Base-by-base conservation (phyloP, 176 grass and related monocot genomes). In the Chloris gayana region DNA sequence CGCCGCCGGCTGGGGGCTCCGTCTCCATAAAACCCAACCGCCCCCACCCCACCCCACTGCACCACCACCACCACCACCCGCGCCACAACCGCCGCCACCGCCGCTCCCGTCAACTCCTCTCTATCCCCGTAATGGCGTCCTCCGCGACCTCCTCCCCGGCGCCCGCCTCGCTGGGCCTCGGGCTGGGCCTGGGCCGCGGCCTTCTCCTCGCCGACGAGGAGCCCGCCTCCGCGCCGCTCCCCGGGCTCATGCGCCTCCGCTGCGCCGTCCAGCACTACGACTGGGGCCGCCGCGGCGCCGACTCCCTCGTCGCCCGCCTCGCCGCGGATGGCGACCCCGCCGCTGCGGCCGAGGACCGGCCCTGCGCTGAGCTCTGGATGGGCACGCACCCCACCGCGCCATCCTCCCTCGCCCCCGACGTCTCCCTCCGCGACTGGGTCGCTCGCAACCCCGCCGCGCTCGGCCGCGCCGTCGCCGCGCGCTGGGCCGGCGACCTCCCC, bases 341-440 rank as follows among this genome's bases (percentile, higher is more conserved):
- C 22, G 83, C 75, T 31, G 34, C 34, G 34, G 3, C 5, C 3
- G 73, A 37, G 8, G 72, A 10, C 6, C 85, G 81, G 12, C 90
- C 96, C 0, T 95, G 87, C 60, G 92, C 96, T 18, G 95, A 94
- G 90, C 88, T 98, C 26, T 98, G 95, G 95, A 91, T 93, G 84
- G 95, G 95, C 26, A 98, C 95, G 19, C 95, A 98, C 78, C 89
- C 87, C 2, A 75, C 95, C 14, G 92, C 90, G 25, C 95, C 92
- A 1, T 95, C 96, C 6, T 89, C 89, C 27, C 81, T 72, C 4
- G 50, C 75, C 0, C 58, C 69, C 31, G 51, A 18, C 21, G 84
- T 71, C 15, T 77, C 91, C 9, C 92, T 98, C 10, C 85, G 88
- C 74, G 83, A 91, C 26, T 98, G 95, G 92, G 74, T 98, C 64